Evolutionary conservation across 371 early-diverging fungal genomes (phyloP).

Genomic region (Mortierella sp.): DNA sequence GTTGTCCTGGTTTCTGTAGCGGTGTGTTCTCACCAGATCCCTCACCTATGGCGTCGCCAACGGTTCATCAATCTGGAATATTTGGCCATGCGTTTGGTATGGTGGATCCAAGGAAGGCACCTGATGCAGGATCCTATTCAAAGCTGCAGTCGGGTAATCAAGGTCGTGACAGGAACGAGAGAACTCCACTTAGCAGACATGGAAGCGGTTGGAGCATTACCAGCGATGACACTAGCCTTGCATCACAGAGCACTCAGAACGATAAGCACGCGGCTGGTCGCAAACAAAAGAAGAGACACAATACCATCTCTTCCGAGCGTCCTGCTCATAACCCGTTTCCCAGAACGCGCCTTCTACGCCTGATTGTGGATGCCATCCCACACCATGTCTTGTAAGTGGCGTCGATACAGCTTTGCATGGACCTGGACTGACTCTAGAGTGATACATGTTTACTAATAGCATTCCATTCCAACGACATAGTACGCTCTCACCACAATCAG

Average conservation of each 20-base stretch:
- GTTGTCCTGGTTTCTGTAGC: conserved; percentile 2
- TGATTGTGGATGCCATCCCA: conserved; percentile 72
- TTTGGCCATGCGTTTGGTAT: conserved; percentile 14
- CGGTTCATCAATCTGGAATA: conserved; percentile 8
- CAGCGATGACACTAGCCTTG: conserved; percentile 42
- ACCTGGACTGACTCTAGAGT: too few species aligned
- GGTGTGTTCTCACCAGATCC: conserved; percentile 33
- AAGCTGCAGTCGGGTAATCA: conserved; percentile 7
- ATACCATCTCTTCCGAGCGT: conserved; percentile 26
- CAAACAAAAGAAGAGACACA: conserved; percentile 26
- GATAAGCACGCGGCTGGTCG: conserved; percentile 23
- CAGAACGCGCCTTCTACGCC: conserved; percentile 63
- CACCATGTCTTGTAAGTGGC: conserved; percentile 72
- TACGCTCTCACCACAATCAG: conserved; percentile 64
- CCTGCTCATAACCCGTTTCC: conserved; percentile 56
- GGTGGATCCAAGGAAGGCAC: neutral
- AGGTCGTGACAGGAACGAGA: conserved; percentile 6
- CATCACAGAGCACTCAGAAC: conserved; percentile 29
- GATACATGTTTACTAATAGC: too few species aligned
- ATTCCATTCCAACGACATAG: too few species aligned
- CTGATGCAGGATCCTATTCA: neutral
- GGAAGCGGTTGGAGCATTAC: conserved; percentile 51
- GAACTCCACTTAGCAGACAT: conserved; percentile 34
- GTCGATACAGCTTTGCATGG: too few species aligned
- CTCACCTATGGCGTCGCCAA: conserved; percentile 35